Base-by-base conservation (phyloP, 2,329 filamentous ascomycete species). In the Hypoxylon rubiginosum region DNA sequence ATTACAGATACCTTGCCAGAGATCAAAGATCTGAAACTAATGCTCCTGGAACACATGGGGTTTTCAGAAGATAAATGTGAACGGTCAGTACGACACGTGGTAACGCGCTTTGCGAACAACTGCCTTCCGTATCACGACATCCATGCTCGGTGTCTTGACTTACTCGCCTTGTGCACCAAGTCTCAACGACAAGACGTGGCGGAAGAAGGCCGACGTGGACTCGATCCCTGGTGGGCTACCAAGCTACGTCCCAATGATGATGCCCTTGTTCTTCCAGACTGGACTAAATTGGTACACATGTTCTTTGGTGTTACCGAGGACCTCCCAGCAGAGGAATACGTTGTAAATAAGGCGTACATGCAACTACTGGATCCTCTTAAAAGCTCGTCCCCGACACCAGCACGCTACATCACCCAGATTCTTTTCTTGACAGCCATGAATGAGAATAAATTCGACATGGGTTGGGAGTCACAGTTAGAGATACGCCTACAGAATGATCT, bases 181-280 rank as follows among this genome's bases (percentile, higher is more conserved):
- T 79, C 82, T 2, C 91, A 94, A 75, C 88, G 92, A 49, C 91
- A 90, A 65, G 95, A 98, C 75, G 90, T 98, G 2, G 80, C 92
- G 0, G 96, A 99, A 76, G 95, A 98, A 80, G 96, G 94, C 1
- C 90, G 89, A 66, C 94, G 93, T 77, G 96, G 96, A 0, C 84
- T 97, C 3, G 93, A 97, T 73, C 87, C 88, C 11, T 86, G 85
- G 84, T 85, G 76, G 76, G 74, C 75, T 11, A 75, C 70, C 15
- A 77, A 78, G 62, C 32, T 77, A 28, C 73, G 73, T 15, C 73
- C 76, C 1, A 75, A 78, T 36, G 79, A 78, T 43, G 79, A 78
- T 43, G 76, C 80, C 2, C 76, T 63, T 55, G 67, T 66, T 46
- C 76, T 86, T 15, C 88, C 84, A 1, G 80, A 84, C 65, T 90